Base-by-base conservation (phyloP, 768 basidiomycete species). In the Hypholoma sublateritium region DNA sequence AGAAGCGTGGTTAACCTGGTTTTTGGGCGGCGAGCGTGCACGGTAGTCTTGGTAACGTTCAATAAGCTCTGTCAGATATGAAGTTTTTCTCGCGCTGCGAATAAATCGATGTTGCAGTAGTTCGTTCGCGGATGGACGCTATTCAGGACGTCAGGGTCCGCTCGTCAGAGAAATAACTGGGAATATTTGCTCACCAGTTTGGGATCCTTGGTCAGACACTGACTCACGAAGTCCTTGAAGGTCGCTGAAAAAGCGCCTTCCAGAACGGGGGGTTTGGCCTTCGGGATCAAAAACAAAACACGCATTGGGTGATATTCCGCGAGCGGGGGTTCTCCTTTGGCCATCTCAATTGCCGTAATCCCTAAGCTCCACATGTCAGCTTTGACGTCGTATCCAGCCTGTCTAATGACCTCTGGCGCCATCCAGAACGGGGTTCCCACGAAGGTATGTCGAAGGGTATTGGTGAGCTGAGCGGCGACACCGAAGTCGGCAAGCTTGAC, bases 401-500 rank as follows among this genome's bases (percentile, higher is more conserved):
- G 95, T 34, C 93, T 88, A 65, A 98, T 98, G 54, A 98, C 96
- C 71, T 98, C 96, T 2, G 96, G 96, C 2, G 96, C 96, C 95
- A 96, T 96, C 94, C 94, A 96, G 68, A 94, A 95, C 1, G 94
- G 94, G 3, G 94, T 95, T 25, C 94, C 96, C 57, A 99, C 96
- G 69, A 99, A 98, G 0, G 97, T 99, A 68, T 98, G 95, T 46
- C 96, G 85, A 49, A 96, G 79, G 0, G 95, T 96, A 71, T 82
- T 93, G 39, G 95, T 95, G 59, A 99, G 85, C 69, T 98, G 95
- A 1, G 97, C 97, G 6, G 97, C 96, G 21, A 99, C 97, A 60
- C 97, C 97, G 67, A 99, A 98, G 70, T 99, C 97, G 19, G 96
- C 96, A 8, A 99, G 86, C 72, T 99, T 98, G 70, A 98, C 96